These are phyloP conservation scores for Colletotrichum chrysophilum DNA, from an alignment of 2,329 filamentous ascomycete species.

Conservation along the genomic window DNA sequence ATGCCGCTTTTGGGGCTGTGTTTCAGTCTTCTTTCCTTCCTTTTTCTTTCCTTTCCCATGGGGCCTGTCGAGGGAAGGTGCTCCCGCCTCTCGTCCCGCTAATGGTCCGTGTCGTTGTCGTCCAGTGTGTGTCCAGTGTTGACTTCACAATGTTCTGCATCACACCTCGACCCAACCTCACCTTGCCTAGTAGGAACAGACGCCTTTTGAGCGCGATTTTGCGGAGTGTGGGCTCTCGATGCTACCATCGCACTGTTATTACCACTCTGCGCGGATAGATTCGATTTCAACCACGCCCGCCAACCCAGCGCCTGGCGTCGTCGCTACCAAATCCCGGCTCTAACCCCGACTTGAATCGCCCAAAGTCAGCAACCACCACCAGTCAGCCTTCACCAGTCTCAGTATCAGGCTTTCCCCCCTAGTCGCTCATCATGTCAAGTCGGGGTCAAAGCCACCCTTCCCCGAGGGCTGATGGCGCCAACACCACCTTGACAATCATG, in stretches of 20 bases:
- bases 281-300: background rate
- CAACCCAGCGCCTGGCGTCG: background rate
- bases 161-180: background rate
- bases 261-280: background rate
- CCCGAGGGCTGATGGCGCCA: background rate
- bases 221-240: background rate
- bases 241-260: background rate
- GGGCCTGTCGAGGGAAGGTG: background rate
- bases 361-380: background rate
- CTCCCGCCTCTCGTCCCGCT: background rate
- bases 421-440: background rate
- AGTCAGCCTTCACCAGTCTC: background rate
- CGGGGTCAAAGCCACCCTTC: conserved; percentile 4
- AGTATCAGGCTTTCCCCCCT: background rate
- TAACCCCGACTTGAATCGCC: background rate
- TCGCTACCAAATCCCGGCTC: background rate
- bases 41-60: background rate
- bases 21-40: conserved; percentile 9
- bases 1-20: conserved; percentile 1
- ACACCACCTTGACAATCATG: background rate
- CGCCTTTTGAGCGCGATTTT: background rate
- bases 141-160: background rate
- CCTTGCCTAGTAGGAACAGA: background rate
- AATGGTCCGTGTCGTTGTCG: background rate
- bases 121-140: background rate